phyloP scores from a whole-genome alignment of 2,329 filamentous ascomycete genomes.

The Phialocephala sp. region DNA sequence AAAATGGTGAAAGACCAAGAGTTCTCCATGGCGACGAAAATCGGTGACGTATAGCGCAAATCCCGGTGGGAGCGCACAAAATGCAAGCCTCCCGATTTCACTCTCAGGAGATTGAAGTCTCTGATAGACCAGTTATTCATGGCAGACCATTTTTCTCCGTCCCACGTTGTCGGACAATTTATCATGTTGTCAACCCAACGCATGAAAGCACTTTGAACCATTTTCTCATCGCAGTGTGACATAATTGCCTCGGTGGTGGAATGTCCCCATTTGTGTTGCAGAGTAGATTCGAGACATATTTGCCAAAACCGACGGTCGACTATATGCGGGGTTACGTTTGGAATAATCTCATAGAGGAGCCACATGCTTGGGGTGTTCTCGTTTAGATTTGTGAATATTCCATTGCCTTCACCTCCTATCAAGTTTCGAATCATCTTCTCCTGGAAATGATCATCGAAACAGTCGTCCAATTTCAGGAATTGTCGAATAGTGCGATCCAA shows the following conservation, averaged over 20 bases:
- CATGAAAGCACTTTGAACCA: background rate
- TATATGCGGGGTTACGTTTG: background rate
- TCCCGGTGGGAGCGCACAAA: background rate
- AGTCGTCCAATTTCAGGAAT: background rate
- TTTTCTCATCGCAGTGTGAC: background rate
- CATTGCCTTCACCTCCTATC: background rate
- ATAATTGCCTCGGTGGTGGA: background rate
- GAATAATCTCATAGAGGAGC: background rate
- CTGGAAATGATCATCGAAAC: background rate
- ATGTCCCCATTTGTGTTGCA: background rate
- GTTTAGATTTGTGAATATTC: background rate
- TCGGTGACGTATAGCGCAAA: background rate
- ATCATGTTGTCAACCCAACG: background rate
- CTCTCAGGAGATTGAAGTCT: constrained; percentile 8
- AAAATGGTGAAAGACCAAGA: constrained; percentile 1
- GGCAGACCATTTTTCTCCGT: background rate
- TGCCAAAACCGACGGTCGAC: background rate
- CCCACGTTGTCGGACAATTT: too few species aligned
- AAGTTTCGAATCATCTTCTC: background rate
- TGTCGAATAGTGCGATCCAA: background rate
- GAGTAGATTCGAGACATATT: background rate
- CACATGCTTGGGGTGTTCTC: background rate
- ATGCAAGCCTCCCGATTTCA: background rate
- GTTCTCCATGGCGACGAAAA: background rate
- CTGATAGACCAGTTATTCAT: background rate